These are phyloP conservation scores for Jaltomata sinuosa DNA, from an alignment of 257 asterid species.

Conservation along the genomic window DNA sequence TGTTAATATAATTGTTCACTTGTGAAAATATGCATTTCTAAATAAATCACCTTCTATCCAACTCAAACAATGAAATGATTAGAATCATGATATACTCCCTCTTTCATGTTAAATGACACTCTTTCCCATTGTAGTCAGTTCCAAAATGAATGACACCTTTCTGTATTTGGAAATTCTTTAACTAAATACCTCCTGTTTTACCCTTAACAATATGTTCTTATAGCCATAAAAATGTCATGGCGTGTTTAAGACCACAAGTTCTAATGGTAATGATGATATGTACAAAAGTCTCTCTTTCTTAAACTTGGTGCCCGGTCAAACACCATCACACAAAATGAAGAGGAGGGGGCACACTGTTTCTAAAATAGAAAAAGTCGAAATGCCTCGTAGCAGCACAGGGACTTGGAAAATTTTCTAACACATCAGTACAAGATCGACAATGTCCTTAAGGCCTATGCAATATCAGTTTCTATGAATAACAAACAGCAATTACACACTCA, in stretches of 20 bases:
- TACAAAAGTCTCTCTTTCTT: background rate
- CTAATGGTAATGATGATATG: background rate
- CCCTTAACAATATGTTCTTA: background rate
- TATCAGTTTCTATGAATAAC: background rate
- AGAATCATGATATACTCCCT: background rate
- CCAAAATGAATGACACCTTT: background rate
- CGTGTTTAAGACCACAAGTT: background rate
- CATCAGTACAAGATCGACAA: background rate
- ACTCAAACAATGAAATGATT: background rate
- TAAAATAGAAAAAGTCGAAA: background rate
- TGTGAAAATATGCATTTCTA: background rate
- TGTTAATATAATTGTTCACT: background rate
- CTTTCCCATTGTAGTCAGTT: background rate
- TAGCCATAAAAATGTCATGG: background rate
- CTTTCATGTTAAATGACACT: background rate
- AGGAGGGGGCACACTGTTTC: background rate
- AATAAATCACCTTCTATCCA: background rate
- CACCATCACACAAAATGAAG: background rate
- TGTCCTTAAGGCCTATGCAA: background rate
- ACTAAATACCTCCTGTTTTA: background rate
- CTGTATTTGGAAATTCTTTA: background rate
- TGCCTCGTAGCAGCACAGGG: background rate
- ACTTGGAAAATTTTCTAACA: background rate
- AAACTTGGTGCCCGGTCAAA: background rate
- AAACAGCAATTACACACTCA: background rate